Conservation (phyloP, 441 rosid genomes). For the Eutrema salsugineum region DNA sequence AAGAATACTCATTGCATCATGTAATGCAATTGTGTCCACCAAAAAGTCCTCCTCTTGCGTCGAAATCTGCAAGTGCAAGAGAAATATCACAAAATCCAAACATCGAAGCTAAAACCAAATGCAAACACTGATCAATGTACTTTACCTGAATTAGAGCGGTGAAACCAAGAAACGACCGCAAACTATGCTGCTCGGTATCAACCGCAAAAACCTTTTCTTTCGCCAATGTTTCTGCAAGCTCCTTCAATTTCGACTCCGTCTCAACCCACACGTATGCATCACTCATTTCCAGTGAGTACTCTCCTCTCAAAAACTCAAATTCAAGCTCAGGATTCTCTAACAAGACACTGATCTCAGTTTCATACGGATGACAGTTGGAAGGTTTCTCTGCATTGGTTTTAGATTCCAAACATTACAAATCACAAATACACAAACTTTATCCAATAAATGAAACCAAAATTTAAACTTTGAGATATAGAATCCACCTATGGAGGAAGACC, state of each 20-base stretch:
- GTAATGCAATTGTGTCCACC: conserved; percentile 78
- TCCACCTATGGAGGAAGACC: conserved; percentile 34
- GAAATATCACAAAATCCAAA: neutral
- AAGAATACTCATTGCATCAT: conserved; percentile 72
- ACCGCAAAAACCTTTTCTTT: conserved; percentile 59
- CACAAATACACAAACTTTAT: neutral
- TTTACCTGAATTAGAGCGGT: conserved; percentile 89
- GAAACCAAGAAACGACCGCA: conserved; percentile 81
- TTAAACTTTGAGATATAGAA: neutral
- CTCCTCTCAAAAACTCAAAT: conserved; percentile 29
- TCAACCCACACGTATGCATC: conserved; percentile 68
- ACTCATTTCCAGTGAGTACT: conserved; percentile 38
- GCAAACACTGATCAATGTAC: neutral
- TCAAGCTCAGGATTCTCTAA: conserved; percentile 45
- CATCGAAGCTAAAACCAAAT: neutral
- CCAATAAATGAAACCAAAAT: neutral
- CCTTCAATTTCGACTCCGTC: conserved; percentile 55
- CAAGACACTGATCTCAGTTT: conserved; percentile 51
- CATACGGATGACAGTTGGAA: conserved; percentile 61
- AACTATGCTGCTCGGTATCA: conserved; percentile 94
- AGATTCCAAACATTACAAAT: neutral
- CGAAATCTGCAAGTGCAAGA: conserved; percentile 52
- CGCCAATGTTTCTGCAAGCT: conserved; percentile 56
- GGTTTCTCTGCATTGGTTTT: conserved; percentile 39
- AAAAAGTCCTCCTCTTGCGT: conserved; percentile 62